Evolutionary conservation across 495 filamentous ascomycete species (phyloP).

Genomic region (Aspergillus nanangensis): DNA sequence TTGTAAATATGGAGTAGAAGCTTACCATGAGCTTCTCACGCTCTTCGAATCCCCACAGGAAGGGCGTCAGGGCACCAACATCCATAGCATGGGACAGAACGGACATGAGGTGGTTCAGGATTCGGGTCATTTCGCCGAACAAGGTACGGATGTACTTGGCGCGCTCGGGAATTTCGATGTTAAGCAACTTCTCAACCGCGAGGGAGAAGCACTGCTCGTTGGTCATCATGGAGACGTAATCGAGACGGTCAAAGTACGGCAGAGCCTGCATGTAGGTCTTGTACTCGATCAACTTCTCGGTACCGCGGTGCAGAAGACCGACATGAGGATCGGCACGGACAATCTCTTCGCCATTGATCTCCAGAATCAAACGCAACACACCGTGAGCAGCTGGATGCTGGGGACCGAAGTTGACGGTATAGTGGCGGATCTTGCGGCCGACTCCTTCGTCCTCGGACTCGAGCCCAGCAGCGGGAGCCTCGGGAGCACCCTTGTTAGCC

Average conservation of each 20-base stretch:
- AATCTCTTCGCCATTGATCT: slow-evolving; percentile 97
- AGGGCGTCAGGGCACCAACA: slow-evolving; percentile 95
- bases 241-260: slow-evolving; percentile 97
- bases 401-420: slow-evolving; percentile 99
- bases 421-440: slow-evolving; percentile 90
- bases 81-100: slow-evolving; percentile 99
- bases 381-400: slow-evolving; percentile 99
- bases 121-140: slow-evolving; percentile 93
- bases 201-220: slow-evolving; percentile 97
- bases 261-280: slow-evolving; percentile 97
- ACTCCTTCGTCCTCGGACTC: slow-evolving; percentile 51
- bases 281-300: slow-evolving; percentile 99
- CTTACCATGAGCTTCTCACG: slow-evolving; percentile 98
- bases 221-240: slow-evolving; percentile 99
- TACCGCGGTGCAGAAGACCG: slow-evolving; percentile 91
- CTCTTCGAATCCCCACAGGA: slow-evolving; percentile 99
- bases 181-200: slow-evolving; percentile 95
- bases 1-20: no score
- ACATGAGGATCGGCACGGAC: slow-evolving; percentile 95
- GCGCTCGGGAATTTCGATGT: slow-evolving; percentile 91
- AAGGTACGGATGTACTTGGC: slow-evolving; percentile 97
- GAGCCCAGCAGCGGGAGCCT: slow-evolving; percentile 38
- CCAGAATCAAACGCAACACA: slow-evolving; percentile 95
- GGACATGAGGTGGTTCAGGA: slow-evolving; percentile 98
- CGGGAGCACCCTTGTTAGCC: slow-evolving; percentile 40